These are phyloP conservation scores for Solanum pennellii DNA, from an alignment of 257 asterid genomes.

Conservation along the genomic window DNA sequence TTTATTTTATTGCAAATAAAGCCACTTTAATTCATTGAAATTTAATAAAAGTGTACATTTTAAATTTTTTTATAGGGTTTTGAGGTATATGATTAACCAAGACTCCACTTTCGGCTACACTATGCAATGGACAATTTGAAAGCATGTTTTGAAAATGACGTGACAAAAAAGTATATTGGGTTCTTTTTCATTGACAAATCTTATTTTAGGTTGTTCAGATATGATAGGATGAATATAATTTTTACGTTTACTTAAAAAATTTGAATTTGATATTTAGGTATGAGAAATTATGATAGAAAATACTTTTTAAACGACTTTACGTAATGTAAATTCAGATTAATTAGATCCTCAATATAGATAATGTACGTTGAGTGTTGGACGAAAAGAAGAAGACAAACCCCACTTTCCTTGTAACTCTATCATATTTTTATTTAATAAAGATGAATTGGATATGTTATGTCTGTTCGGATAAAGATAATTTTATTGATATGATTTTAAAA, in stretches of 20 bases:
- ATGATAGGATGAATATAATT: background rate
- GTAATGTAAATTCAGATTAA: background rate
- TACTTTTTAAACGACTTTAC: fast-evolving
- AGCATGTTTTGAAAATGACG: background rate
- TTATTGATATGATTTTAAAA: background rate
- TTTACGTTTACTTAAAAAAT: background rate
- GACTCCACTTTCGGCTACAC: background rate
- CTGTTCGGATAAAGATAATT: background rate
- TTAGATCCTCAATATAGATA: background rate
- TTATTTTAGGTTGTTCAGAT: fast-evolving
- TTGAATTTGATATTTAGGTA: background rate
- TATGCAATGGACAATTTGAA: background rate
- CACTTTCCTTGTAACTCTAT: background rate
- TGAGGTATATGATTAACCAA: background rate
- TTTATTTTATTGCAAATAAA: background rate
- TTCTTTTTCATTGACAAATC: background rate
- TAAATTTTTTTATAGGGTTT: background rate
- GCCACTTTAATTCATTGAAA: background rate
- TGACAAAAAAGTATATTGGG: background rate
- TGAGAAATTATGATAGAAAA: background rate
- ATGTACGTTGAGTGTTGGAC: background rate
- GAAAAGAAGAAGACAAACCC: background rate
- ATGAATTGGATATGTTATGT: background rate
- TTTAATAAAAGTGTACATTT: background rate
- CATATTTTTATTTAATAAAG: background rate